Evolutionary conservation across 129 eudicot species (phyloP).

Genomic region (Lonicera japonica): DNA sequence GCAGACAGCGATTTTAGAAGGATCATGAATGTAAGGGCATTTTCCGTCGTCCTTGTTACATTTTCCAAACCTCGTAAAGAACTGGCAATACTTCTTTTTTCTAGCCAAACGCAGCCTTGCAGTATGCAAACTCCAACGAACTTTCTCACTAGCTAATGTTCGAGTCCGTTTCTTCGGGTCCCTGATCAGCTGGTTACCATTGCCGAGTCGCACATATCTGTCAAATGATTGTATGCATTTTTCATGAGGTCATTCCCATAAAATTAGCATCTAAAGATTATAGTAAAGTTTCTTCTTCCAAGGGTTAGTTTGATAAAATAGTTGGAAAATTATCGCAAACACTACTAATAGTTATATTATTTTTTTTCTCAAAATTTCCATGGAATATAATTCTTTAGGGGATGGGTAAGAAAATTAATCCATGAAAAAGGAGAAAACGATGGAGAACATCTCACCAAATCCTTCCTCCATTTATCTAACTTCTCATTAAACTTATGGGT

Average conservation of each 20-base stretch:
- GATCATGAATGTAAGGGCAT: conserved; percentile 85
- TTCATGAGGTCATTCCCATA: neutral
- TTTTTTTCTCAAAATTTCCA: no score
- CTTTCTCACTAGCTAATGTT: conserved; percentile 79
- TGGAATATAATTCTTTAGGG: no score
- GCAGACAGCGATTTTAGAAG: conserved; percentile 86
- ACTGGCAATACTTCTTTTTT: conserved; percentile 81
- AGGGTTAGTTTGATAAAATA: no score
- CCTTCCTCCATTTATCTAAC: no score
- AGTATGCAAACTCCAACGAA: conserved; percentile 97
- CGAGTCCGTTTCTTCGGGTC: conserved; percentile 89
- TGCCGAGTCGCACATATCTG: conserved; percentile 93
- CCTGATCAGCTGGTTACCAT: conserved; percentile 85
- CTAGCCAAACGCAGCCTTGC: conserved; percentile 81
- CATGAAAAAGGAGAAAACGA: no score
- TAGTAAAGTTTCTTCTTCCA: neutral
- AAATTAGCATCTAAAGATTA: neutral
- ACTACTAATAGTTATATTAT: no score
- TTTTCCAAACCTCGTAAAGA: conserved; percentile 91
- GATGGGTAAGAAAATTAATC: no score
- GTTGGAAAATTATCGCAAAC: no score
- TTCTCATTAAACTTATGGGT: no score
- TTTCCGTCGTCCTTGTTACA: conserved; percentile 90
- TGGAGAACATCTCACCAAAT: no score
- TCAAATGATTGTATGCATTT: conserved; percentile 12